Base-by-base conservation (phyloP, 257 asterid genomes). In the Coffea canephora region DNA sequence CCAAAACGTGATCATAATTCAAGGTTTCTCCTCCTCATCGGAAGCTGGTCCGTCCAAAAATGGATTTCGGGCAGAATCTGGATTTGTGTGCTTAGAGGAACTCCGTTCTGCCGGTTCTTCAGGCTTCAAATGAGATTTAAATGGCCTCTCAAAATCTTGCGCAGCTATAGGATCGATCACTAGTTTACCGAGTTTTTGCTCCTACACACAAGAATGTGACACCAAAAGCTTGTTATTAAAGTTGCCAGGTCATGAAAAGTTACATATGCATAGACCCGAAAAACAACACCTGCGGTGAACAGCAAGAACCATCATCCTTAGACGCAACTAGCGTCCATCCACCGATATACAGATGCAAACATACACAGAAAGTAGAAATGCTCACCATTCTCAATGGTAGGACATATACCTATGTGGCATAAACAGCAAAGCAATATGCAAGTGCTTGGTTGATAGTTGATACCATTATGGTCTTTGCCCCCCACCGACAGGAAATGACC, bases 121-220 rank as follows among this genome's bases (percentile, higher is more conserved):
- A 39, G 89, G 75, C 85, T 88, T 91, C 86, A 83, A 41, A 57
- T 80, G 84, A 6, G 86, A 55, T 83, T 89, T 91, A 74, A 86
- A 71, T 21, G 97, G 95, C 86, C 98, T 91, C 90, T 96, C 99
- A 21, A 89, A 92, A 75, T 92, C 97, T 81, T 90, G 88, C 73
- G 93, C 97, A 72, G 95, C 89, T 45, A 88, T 89, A 39, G 97
- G 91, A 86, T 96, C 97, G 46, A 94, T 90, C 18, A 87, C 91
- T 74, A 95, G 78, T 78, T 95, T 93, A 78, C 85, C 87, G 45
- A 93, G 91, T 81, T 96, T 94, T 84, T 96, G 95, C 31, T 90
- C 99, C 99, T 96, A 94, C 82, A 87, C 21, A 73, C 76, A 73
- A 48, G 52, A 50, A 39, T 25, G 66, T n/a, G 52, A 73, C 75